Base-by-base conservation (phyloP, 1,284 basidiomycete genomes). In the Boletellus sp. region DNA sequence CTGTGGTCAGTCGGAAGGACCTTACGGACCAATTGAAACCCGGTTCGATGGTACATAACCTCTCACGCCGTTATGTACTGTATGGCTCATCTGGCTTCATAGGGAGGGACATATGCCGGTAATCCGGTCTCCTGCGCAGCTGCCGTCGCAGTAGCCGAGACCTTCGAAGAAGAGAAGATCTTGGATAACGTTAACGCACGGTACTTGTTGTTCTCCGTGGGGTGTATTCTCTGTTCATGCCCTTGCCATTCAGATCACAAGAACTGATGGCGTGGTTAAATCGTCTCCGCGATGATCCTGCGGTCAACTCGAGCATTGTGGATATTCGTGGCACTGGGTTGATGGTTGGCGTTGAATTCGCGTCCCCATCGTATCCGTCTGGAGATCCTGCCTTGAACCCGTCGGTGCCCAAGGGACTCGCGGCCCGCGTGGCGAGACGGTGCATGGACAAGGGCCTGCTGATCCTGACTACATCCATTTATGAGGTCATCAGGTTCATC, bases 121-220 rank as follows among this genome's bases (percentile, higher is more conserved):
- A 96, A 94, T 64, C 86, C 90, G 1, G 89, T 96, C 1, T 77
- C 89, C 0, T 96, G 93, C 65, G 93, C 93, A 0, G 93, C 93
- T 16, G 93, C 85, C 12, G 77, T 86, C 37, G 93, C 92, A 0
- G 88, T 91, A 32, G 80, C 80, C 32, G 85, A 95, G 49, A 86
- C 80, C 1, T 85, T 96, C 71, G 74, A 73, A 55, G 84, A 89
- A 55, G 91, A 93, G 61, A 82, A 85, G 22, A 78, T 94, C 45
- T 75, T 93, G 35, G 81, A 80, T 11, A 96, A 96, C 64, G 92
- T 93, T 42, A 72, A 80, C 46, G 80, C 76, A 15, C 80, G 92
- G 81, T 86, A 65, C 18, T 72, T 62, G 38, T 43, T 16, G 30
- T 39, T 6, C 4, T 39, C 37, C 26, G 49, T 16, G 38, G 18